Conservation (phyloP, 805 yeast genomes). For the Metschnikowia lachancei region DNA sequence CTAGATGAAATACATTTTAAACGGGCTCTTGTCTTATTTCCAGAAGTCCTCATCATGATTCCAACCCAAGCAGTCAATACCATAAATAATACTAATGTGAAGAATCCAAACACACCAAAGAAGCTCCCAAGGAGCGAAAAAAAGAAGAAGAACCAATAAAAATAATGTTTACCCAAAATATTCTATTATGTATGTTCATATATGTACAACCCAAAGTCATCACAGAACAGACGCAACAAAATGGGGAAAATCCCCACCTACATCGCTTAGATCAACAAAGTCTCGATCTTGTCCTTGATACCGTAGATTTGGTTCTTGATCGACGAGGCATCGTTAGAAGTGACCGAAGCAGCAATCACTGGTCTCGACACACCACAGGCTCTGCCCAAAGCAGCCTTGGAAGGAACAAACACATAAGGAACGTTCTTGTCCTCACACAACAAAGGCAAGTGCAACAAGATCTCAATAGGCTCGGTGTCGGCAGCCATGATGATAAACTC, state of each 20-base stretch:
- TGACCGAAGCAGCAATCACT: constrained; percentile 96
- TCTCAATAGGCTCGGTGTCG: constrained; percentile 98
- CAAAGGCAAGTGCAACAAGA: constrained; percentile 93
- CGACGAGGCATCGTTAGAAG: constrained; percentile 97
- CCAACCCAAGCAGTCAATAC: too few relatives aligned
- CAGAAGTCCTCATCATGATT: too few relatives aligned
- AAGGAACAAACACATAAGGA: constrained; percentile 98
- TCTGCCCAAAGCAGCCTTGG: constrained; percentile 98
- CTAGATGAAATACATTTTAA: too few relatives aligned
- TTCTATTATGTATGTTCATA: neutral
- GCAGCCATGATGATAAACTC: constrained; percentile 99
- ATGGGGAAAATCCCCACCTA: neutral
- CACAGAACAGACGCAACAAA: neutral
- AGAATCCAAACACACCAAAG: too few relatives aligned
- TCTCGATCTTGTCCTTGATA: constrained; percentile 98
- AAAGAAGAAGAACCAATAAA: too few relatives aligned
- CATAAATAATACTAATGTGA: too few relatives aligned
- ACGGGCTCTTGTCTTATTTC: too few relatives aligned
- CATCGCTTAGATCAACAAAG: constrained; percentile 71
- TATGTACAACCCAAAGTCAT: neutral
- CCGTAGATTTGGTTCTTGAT: constrained; percentile 95
- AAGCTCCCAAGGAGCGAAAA: too few relatives aligned
- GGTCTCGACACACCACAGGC: constrained; percentile 99
- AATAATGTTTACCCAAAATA: neutral
- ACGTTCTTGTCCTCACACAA: constrained; percentile 99